phyloP scores from a whole-genome alignment of 2,329 filamentous ascomycete species.

The Apiospora aurea region DNA sequence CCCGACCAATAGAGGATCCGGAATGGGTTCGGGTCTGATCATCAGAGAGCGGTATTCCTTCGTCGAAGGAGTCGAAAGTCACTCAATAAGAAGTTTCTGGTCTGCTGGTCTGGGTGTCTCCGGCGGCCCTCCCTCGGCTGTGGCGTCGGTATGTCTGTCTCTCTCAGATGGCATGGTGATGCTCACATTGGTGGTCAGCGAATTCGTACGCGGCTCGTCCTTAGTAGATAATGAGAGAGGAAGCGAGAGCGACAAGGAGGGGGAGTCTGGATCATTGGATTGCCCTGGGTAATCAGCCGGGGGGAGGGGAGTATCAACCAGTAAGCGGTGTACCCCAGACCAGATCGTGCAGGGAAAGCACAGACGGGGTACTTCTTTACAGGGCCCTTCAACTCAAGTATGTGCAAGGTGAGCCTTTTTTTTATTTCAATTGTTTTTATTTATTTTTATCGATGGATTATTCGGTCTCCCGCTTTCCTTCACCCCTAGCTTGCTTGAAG shows the following conservation, averaged over 20 bases:
- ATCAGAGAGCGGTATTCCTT: neutral
- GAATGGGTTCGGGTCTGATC: neutral
- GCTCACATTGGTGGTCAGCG: neutral
- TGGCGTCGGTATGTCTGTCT: neutral
- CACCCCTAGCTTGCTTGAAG: neutral
- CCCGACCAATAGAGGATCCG: neutral
- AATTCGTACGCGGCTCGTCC: neutral
- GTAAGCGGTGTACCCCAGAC: conserved; percentile 2
- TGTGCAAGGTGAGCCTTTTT: neutral
- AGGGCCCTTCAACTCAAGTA: neutral
- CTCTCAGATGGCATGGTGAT: neutral
- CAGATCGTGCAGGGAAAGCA: neutral
- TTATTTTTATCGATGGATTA: neutral
- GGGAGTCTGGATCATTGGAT: neutral
- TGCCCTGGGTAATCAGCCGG: neutral
- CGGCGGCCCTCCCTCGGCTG: neutral
- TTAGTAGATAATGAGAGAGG: neutral
- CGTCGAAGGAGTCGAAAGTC: neutral
- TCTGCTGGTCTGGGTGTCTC: neutral
- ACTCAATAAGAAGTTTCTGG: neutral
- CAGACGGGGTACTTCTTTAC: neutral
- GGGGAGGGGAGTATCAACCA: neutral
- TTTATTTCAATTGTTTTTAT: no score
- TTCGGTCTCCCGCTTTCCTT: neutral
- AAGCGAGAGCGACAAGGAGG: neutral